Conservation (phyloP, 1,284 basidiomycete species). For the Cryptococcus hybrid region DNA sequence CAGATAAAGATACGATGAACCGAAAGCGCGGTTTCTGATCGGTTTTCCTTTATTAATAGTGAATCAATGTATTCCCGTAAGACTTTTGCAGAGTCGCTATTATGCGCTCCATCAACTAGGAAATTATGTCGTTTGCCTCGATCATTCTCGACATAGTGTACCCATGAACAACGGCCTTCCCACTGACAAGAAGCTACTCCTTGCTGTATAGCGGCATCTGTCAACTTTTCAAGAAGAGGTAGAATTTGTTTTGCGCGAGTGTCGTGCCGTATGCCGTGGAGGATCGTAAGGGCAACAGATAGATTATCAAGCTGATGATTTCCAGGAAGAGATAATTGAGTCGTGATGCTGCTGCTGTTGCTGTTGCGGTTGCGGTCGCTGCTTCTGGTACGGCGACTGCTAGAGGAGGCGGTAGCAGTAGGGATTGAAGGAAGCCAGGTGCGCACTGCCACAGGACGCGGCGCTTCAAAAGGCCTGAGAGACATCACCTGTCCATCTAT, state of each 20-base stretch:
- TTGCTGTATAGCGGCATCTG: constrained; percentile 53
- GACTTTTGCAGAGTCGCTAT: constrained; percentile 72
- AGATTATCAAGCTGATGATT: constrained; percentile 80
- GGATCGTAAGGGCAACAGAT: constrained; percentile 63
- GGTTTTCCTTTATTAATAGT: constrained; percentile 32
- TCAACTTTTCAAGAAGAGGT: constrained; percentile 50
- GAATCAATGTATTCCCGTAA: constrained; percentile 69
- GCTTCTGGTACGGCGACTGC: neutral
- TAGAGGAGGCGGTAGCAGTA: neutral
- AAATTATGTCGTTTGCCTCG: constrained; percentile 50
- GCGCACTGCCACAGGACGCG: constrained; percentile 15
- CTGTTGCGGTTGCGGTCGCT: too few relatives aligned
- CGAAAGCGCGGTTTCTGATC: constrained; percentile 24
- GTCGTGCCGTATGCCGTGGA: constrained; percentile 62
- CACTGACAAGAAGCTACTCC: constrained; percentile 68
- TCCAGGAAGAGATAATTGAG: constrained; percentile 63
- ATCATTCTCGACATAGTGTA: constrained; percentile 47
- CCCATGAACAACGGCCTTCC: constrained; percentile 80
- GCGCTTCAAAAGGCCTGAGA: constrained; percentile 22
- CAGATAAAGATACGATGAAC: constrained; percentile 72
- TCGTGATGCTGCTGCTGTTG: constrained; percentile 5
- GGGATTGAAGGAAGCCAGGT: constrained; percentile 15
- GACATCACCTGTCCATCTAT: constrained; percentile 27
- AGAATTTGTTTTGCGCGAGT: constrained; percentile 41
- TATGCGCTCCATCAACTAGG: constrained; percentile 94